A percentile compares a stretch with the other conserved stretches of the same genome.
These are phyloP conservation scores for Chaetoscypha palmicola DNA, from an alignment of 2,329 filamentous ascomycete genomes.

Conservation along the genomic window DNA sequence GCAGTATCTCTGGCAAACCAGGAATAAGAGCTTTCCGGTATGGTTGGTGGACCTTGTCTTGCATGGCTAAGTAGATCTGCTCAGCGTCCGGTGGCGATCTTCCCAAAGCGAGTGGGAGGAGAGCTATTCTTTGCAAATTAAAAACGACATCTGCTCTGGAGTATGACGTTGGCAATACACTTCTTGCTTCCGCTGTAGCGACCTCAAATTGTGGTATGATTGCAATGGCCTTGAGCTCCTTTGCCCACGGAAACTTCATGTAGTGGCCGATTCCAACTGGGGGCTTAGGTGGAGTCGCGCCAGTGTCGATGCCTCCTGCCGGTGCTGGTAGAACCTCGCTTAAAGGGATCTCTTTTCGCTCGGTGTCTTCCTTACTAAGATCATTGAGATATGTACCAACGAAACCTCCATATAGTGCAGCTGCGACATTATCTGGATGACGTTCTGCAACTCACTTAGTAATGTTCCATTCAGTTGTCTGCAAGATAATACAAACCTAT, in stretches of 20 bases:
- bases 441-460: conserved; percentile 46
- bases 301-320: conserved; percentile 86
- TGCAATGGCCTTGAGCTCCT: conserved; percentile 92
- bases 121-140: conserved; percentile 88
- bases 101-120: conserved; percentile 83
- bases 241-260: conserved; percentile 89
- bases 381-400: conserved; percentile 96
- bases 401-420: conserved; percentile 91
- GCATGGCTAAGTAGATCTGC: conserved; percentile 96
- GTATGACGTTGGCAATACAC: conserved; percentile 76
- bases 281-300: conserved; percentile 78
- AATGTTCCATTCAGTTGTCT: background rate
- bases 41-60: conserved; percentile 96
- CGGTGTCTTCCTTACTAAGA: conserved; percentile 79
- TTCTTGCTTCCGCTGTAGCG: conserved; percentile 83
- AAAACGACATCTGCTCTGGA: conserved; percentile 77
- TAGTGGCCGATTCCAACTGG: conserved; percentile 90
- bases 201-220: conserved; percentile 97
- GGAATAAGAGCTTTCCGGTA: conserved; percentile 90
- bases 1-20: conserved; percentile 81
- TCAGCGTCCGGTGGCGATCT: conserved; percentile 85
- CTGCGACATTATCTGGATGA: conserved; percentile 91
- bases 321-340: conserved; percentile 88
- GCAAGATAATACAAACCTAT: conserved; percentile 52
- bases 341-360: conserved; percentile 85